phyloP scores from a whole-genome alignment of 1,139 yeast species.

The Blastobotrys apis region DNA sequence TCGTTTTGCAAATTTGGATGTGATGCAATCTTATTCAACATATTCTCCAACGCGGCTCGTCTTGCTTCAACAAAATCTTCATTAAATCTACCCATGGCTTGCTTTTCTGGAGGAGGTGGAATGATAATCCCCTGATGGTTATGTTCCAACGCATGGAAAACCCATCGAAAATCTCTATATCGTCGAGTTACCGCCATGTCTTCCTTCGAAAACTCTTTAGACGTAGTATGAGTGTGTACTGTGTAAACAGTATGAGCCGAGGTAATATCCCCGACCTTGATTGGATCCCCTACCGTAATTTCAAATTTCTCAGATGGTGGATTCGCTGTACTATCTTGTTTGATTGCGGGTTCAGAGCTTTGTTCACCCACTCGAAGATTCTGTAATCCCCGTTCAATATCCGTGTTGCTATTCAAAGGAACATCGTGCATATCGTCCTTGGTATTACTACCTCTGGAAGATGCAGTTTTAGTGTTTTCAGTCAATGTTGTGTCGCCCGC shows the following conservation, averaged over 20 bases:
- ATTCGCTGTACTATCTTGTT: not conserved
- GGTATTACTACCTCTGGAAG: not conserved
- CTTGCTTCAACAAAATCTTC: constrained; percentile 85
- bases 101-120: constrained; percentile 97
- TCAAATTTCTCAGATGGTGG: constrained; percentile 37
- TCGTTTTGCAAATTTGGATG: constrained; percentile 60
- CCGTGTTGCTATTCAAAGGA: constrained; percentile 4
- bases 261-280: constrained; percentile 86
- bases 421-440: constrained; percentile 2
- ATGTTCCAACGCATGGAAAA: constrained; percentile 79
- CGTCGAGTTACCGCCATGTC: constrained; percentile 62
- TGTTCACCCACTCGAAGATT: no score
- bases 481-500: not conserved
- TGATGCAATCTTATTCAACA: constrained; percentile 66
- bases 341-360: constrained; percentile 3
- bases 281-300: constrained; percentile 83
- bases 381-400: constrained; percentile 1
- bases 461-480: not conserved
- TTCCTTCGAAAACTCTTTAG: constrained; percentile 38
- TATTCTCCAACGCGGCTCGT: constrained; percentile 78
- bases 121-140: constrained; percentile 87
- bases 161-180: constrained; percentile 80
- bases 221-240: constrained; percentile 55
- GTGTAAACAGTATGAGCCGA: constrained; percentile 86
- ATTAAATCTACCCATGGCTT: constrained; percentile 83